Percentiles rank a stretch among this genome's conserved stretches.
Evolutionary conservation across 805 yeast species (phyloP).

Genomic region (Kodamaea fukazawae): DNA sequence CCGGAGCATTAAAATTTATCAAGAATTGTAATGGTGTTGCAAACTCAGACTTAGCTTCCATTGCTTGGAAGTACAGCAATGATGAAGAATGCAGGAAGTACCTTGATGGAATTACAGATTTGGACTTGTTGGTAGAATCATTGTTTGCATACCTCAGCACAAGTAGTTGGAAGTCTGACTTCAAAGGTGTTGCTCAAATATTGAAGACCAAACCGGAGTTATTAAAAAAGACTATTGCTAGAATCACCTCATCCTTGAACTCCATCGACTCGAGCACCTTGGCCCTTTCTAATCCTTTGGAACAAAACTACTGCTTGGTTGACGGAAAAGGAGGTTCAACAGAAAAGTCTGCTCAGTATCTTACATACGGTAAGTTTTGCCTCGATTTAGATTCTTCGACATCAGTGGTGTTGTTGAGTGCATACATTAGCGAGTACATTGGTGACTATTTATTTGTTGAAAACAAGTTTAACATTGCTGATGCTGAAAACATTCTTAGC

Average conservation of each 20-base stretch:
- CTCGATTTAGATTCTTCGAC: conserved; percentile 2
- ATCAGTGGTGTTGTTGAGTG: conserved; percentile 5
- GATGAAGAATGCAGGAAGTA: conserved; percentile 3
- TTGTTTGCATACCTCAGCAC: background rate
- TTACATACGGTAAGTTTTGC: conserved; percentile 18
- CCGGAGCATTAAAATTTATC: conserved; percentile 15
- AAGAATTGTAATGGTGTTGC: conserved; percentile 4
- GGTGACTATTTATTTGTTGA: conserved; percentile 19
- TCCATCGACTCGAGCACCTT: conserved; percentile 24
- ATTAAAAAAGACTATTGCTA: conserved; percentile 23
- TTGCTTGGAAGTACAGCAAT: conserved; percentile 17
- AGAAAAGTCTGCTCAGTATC: conserved; percentile 4
- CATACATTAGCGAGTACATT: conserved; percentile 19
- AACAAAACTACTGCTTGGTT: conserved; percentile 36
- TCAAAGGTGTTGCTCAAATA: conserved; percentile 11
- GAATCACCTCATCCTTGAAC: conserved; percentile 13
- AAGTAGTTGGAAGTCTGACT: conserved; percentile 12
- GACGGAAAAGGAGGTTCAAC: conserved; percentile 2
- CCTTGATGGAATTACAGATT: background rate
- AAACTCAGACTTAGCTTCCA: background rate
- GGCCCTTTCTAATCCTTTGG: conserved; percentile 48
- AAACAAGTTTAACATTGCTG: background rate
- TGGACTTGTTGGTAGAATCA: conserved; percentile 1
- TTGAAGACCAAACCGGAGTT: conserved; percentile 15
- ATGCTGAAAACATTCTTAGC: conserved; percentile 5